Evolutionary conservation across 2,329 filamentous ascomycete species (phyloP).

Genomic region (Onygenales sp.): DNA sequence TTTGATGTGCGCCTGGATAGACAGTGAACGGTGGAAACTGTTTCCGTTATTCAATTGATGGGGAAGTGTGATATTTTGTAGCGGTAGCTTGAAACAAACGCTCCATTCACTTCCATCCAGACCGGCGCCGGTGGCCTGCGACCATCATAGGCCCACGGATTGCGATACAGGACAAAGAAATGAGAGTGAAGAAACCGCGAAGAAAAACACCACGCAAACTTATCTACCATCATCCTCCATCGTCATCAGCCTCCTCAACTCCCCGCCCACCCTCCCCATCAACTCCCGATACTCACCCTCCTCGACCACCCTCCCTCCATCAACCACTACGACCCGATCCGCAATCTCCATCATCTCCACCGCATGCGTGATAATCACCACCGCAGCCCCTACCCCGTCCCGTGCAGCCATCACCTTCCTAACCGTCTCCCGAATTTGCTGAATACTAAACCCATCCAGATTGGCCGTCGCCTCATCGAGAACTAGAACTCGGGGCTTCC

Average conservation of each 20-base stretch:
- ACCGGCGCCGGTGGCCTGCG: too few species aligned
- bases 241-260: conserved; percentile 34
- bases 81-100: too few species aligned
- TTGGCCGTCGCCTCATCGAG: conserved; percentile 82
- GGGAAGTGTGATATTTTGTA: too few species aligned
- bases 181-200: neutral
- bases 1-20: too few species aligned
- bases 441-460: conserved; percentile 61
- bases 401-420: conserved; percentile 36
- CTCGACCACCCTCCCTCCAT: conserved; percentile 58
- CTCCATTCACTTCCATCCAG: too few species aligned
- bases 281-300: conserved; percentile 62
- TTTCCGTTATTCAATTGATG: too few species aligned
- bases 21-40: too few species aligned
- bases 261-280: conserved; percentile 33
- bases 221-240: conserved; percentile 20
- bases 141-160: too few species aligned
- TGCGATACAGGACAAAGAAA: too few species aligned
- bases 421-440: conserved; percentile 55
- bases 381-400: conserved; percentile 44
- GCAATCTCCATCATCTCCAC: conserved; percentile 79
- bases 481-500: conserved; percentile 62
- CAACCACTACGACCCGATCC: conserved; percentile 60
- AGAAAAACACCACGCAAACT: neutral
- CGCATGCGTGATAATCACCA: conserved; percentile 75